These are phyloP conservation scores for Jamesozyma jinghongensis DNA, from an alignment of 805 yeast genomes.

Conservation along the genomic window DNA sequence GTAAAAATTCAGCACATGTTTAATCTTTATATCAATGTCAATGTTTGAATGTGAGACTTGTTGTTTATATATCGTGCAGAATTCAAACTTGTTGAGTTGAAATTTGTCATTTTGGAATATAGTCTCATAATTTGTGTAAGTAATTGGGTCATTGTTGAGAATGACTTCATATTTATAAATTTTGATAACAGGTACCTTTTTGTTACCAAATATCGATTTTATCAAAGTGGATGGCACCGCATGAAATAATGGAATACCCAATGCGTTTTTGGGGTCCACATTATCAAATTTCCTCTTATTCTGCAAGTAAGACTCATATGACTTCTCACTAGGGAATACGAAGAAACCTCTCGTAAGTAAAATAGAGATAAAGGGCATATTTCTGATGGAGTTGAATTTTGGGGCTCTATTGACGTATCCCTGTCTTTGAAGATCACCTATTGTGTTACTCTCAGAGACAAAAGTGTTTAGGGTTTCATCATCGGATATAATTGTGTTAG, in stretches of 20 bases:
- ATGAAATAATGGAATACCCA: constrained; percentile 33
- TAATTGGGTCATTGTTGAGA: neutral
- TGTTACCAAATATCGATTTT: constrained; percentile 24
- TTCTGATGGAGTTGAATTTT: constrained; percentile 18
- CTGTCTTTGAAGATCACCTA: constrained; percentile 22
- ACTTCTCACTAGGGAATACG: constrained; percentile 32
- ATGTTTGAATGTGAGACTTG: constrained; percentile 12
- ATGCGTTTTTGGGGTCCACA: constrained; percentile 14
- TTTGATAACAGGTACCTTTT: constrained; percentile 23
- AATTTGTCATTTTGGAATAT: neutral
- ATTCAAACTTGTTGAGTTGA: constrained; percentile 19
- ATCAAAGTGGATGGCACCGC: constrained; percentile 23
- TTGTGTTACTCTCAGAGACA: constrained; percentile 20
- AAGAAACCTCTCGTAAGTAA: constrained; percentile 31
- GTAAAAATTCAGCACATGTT: constrained; percentile 28
- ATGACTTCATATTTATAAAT: constrained; percentile 23
- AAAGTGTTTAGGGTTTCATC: constrained; percentile 15
- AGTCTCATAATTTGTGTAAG: constrained; percentile 6
- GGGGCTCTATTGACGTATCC: constrained; percentile 28
- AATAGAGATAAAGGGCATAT: constrained; percentile 28
- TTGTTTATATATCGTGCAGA: constrained; percentile 27
- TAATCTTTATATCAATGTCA: constrained; percentile 7
- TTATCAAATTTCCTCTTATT: constrained; percentile 23
- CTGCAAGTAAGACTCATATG: constrained; percentile 21
- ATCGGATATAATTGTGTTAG: constrained; percentile 6